Evolutionary conservation across 2,329 filamentous ascomycete genomes (phyloP).

Genomic region (Claviceps sorghi): DNA sequence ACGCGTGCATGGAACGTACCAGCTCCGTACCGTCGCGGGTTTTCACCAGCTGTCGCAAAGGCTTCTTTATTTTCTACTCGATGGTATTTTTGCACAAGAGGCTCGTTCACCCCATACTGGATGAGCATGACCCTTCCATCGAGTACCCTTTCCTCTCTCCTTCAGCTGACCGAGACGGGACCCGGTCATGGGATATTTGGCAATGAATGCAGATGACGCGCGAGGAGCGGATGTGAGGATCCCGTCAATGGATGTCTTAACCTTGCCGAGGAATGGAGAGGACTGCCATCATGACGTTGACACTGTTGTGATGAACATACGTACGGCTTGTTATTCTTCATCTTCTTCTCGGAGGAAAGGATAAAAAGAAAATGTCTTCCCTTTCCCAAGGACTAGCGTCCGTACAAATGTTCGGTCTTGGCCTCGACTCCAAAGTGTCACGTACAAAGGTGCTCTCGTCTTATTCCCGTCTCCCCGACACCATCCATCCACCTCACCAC

Average conservation of each 20-base stretch:
- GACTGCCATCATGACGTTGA: not conserved
- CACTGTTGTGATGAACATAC: too few species aligned
- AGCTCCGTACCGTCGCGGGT: not conserved
- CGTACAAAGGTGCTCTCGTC: not conserved
- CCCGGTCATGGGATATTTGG: not conserved
- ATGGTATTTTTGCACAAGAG: not conserved
- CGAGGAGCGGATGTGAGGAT: not conserved
- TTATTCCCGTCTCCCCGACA: not conserved
- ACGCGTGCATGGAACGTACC: not conserved
- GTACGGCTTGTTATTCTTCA: not conserved
- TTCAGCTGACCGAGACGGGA: not conserved
- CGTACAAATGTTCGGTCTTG: not conserved
- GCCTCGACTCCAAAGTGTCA: not conserved
- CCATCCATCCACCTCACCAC: not conserved
- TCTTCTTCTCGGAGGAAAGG: not conserved
- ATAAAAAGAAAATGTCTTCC: too few species aligned
- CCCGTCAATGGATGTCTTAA: not conserved
- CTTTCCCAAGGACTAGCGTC: not conserved
- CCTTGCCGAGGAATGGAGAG: not conserved
- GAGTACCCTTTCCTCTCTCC: not conserved
- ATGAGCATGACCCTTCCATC: not conserved
- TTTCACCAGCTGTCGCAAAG: too few species aligned
- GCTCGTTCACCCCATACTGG: not conserved
- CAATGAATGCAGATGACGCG: not conserved
- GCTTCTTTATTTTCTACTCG: too few species aligned